Percentiles rank a stretch among this genome's conserved stretches.
Evolutionary conservation across 768 basidiomycete genomes (phyloP).

Genomic region (Agaricus subrufescens): DNA sequence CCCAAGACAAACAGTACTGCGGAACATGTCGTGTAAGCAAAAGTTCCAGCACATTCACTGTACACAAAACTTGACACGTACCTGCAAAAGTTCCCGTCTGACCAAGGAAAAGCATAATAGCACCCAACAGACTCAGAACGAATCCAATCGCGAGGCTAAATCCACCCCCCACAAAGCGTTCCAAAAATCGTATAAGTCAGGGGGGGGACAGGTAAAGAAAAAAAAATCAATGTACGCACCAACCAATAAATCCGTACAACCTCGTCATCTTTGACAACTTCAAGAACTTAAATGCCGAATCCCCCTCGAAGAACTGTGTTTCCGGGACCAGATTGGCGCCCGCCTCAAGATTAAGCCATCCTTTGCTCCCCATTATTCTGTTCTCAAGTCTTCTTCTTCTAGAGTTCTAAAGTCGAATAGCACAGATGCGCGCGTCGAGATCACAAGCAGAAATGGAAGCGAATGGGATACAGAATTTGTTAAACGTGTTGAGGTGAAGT

Average conservation of each 20-base stretch:
- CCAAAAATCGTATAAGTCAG: not conserved
- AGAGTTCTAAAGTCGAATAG: too few relatives aligned
- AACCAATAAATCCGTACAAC: slow-evolving; percentile 81
- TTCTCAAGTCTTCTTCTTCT: not conserved
- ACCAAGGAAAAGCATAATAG: slow-evolving; percentile 72
- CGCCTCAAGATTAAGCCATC: slow-evolving; percentile 84
- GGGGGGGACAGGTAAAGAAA: not conserved
- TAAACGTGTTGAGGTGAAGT: not conserved
- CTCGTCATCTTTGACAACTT: slow-evolving; percentile 75
- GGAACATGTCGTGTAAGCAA: not conserved
- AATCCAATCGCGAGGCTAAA: slow-evolving; percentile 71
- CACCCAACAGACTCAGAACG: slow-evolving; percentile 73
- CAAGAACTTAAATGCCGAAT: slow-evolving; percentile 80
- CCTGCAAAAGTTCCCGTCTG: slow-evolving; percentile 68
- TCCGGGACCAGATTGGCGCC: slow-evolving; percentile 62
- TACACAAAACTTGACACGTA: slow-evolving; percentile 30
- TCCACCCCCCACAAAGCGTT: not conserved
- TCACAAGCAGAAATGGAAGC: too few relatives aligned
- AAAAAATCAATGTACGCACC: slow-evolving; percentile 41
- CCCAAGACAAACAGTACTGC: slow-evolving; percentile 81
- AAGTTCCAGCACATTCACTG: not conserved
- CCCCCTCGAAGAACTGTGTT: slow-evolving; percentile 82
- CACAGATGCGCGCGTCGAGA: not conserved
- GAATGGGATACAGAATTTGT: not conserved
- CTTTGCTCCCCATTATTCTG: slow-evolving; percentile 52